These are phyloP conservation scores for Endothia cerciana DNA, from an alignment of 2,329 filamentous ascomycete species.

Conservation along the genomic window DNA sequence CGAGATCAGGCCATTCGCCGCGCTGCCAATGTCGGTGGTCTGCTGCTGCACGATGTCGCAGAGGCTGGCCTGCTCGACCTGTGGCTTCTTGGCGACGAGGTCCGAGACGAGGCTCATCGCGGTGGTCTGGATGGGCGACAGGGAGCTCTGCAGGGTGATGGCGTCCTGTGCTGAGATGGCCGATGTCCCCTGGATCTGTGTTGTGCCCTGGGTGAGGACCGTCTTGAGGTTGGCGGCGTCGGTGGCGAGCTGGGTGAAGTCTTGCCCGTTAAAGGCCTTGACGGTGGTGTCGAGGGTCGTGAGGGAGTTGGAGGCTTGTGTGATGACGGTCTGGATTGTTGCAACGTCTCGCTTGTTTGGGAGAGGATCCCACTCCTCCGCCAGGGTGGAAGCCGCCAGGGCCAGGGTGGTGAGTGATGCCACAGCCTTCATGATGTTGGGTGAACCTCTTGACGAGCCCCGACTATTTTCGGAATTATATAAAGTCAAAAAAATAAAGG, in stretches of 20 bases:
- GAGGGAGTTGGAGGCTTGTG: slow-evolving; percentile 34
- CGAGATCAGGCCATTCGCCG: slow-evolving; percentile 37
- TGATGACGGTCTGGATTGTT: slow-evolving; percentile 33
- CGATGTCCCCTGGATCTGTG: slow-evolving; percentile 17
- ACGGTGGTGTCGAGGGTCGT: slow-evolving; percentile 36
- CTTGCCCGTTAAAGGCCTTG: slow-evolving; percentile 35
- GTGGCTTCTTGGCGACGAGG: slow-evolving; percentile 36
- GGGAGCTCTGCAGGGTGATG: slow-evolving; percentile 27
- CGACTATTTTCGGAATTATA: neutral
- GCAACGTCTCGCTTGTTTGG: slow-evolving; percentile 32
- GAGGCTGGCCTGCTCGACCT: slow-evolving; percentile 36
- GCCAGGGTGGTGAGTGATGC: slow-evolving; percentile 31
- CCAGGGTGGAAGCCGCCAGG: slow-evolving; percentile 31
- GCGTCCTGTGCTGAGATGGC: slow-evolving; percentile 29
- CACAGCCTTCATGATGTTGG: slow-evolving; percentile 22
- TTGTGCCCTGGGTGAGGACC: slow-evolving; percentile 29
- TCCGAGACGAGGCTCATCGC: slow-evolving; percentile 33
- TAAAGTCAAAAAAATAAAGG: too few relatives aligned
- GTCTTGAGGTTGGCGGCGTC: slow-evolving; percentile 33
- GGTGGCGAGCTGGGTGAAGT: slow-evolving; percentile 33
- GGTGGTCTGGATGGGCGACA: slow-evolving; percentile 34
- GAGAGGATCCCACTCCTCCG: slow-evolving; percentile 28
- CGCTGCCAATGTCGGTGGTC: slow-evolving; percentile 33
- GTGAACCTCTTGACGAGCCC: neutral
- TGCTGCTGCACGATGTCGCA: slow-evolving; percentile 36